Evolutionary conservation across 441 rosid species (phyloP), one percentile per base, ranked within the genome.

Genomic region (Codiaeum variegatum): DNA sequence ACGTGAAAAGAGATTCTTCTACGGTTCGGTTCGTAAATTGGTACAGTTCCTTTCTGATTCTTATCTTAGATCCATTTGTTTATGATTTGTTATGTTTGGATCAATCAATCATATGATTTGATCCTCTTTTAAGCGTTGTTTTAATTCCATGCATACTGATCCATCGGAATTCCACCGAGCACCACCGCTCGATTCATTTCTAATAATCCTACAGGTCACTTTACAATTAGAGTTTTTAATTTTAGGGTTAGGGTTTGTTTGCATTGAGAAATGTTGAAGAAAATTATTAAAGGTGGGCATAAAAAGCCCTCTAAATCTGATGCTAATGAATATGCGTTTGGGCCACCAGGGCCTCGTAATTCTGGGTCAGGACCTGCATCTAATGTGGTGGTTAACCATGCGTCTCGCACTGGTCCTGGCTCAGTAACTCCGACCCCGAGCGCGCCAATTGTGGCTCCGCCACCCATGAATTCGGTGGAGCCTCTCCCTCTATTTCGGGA

Each of bases 301-400:
- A 77, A 78, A 70, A 93, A 88, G 88, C 81, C 87, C 85, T 85
- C 98, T 24, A 90, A 88, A 80, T 75, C 86, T 28, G 96, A 91
- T 28, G 68, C 83, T 5, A 81, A 76, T 59, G 91, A 88, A 64
- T 83, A 75, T 66, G 87, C 88, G 2, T 77, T 72, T 61, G 84
- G 83, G 55, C 83, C 78, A 3, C 77, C 84, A 1, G 84, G 76
- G 16, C 60, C 77, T 52, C 78, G 76, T 1, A 76, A 79, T 65
- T 24, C 73, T 38, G 82, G 79, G 72, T 79, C 83, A 62, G 88
- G 84, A 47, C 78, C 82, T 47, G 80, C 75, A 6, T 29, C 86
- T 4, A 86, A 86, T 76, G 88, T 90, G 73, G 81, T 85, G 55
- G 93, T 89, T 11, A 90, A 81, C 78, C 96, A 91, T 71, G 83